These are phyloP conservation scores for Termitomyces sp. DNA, from an alignment of 768 basidiomycete species.

Conservation along the genomic window DNA sequence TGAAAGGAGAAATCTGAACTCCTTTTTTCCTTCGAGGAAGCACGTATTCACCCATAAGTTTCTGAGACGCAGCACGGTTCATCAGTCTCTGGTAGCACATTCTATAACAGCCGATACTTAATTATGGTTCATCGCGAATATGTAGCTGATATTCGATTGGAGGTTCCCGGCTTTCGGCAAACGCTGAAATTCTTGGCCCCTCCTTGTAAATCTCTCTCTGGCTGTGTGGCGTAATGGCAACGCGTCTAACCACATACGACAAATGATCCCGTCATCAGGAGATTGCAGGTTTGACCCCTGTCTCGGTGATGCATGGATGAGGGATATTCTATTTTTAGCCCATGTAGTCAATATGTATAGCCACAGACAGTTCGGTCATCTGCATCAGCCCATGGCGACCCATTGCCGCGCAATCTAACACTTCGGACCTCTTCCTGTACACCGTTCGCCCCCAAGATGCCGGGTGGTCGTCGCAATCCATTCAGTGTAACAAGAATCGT, in stretches of 20 bases:
- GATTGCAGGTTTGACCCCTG: conserved; percentile 82
- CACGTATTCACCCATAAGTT: no score
- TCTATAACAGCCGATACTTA: no score
- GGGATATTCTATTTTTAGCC: no score
- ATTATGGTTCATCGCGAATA: no score
- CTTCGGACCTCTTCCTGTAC: background rate
- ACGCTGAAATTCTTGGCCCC: no score
- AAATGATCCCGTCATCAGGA: conserved; percentile 46
- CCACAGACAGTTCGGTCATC: background rate
- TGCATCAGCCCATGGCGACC: background rate
- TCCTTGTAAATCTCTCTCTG: no score
- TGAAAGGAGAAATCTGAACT: background rate
- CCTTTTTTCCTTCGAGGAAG: background rate
- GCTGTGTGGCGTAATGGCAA: conserved; percentile 15
- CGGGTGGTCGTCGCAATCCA: conserved; percentile 26
- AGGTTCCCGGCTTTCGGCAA: no score
- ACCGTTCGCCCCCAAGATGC: conserved; percentile 10
- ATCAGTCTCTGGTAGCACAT: no score
- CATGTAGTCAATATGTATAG: no score
- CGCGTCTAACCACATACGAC: conserved; percentile 13
- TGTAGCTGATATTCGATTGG: no score
- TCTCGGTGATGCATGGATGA: conserved; percentile 11
- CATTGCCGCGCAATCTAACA: background rate
- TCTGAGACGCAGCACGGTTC: no score
- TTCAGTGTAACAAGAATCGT: conserved; percentile 32